Evolutionary conservation across 768 basidiomycete genomes (phyloP), one percentile per base, ranked within the genome.

Genomic region (Phanerodontia chrysosporium): DNA sequence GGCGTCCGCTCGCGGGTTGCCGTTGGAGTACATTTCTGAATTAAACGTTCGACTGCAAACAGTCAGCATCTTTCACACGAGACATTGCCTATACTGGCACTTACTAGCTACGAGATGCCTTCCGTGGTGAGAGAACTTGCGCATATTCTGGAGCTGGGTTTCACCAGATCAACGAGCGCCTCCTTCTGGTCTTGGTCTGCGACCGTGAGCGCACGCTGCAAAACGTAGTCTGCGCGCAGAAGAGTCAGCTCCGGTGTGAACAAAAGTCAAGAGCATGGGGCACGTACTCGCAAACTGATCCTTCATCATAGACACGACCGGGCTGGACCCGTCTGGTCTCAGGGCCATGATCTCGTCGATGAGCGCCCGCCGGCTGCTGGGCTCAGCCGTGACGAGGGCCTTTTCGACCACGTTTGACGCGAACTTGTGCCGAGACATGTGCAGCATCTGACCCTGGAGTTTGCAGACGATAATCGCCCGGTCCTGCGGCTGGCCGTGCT

Each of bases 341-440:
- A 80, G 74, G 2, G 75, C 71, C 75, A 96, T 82, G 57, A 98
- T 84, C 72, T 97, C 95, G 27, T 92, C 85, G 59, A 98, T 84
- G 45, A 98, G 75, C 35, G 73, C 70, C 9, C 80, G 81, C 46
- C 92, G 86, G 61, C 80, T 86, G 10, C 87, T 85, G 0, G 78
- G 32, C 55, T 84, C 81, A 0, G 89, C 84, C 32, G 79, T 84
- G 28, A 85, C 71, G 35, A 96, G 79, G 5, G 92, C 93, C 72
- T 93, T 95, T 74, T 96, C 95, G 71, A 89, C 90, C 21, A 98
- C 96, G 67, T 99, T 98, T 5, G 95, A 97, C 5, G 93, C 95
- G 67, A 92, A 96, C 70, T 96, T 96, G 70, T 93, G 92, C 54
- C 86, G 83, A 0, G 92, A 83, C 80, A 95, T 84, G 61, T 79